phyloP scores from a whole-genome alignment of 2,329 filamentous ascomycete genomes.

The Fusarium domesticum region DNA sequence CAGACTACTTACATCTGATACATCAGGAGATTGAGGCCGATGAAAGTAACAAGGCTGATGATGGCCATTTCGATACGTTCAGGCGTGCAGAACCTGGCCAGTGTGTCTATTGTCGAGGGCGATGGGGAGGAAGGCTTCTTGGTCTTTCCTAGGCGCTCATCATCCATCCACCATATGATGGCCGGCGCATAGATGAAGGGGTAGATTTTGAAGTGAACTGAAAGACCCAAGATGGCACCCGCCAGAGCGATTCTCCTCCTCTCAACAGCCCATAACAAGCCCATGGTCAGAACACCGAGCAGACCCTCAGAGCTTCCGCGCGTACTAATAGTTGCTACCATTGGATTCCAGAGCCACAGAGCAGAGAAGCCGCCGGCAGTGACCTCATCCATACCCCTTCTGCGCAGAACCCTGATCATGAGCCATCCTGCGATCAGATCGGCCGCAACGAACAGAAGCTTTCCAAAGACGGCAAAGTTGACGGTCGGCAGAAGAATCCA shows the following conservation, averaged over 20 bases:
- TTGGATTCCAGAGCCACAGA: conserved; percentile 94
- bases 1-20: conserved; percentile 59
- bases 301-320: conserved; percentile 91
- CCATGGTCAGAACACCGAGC: conserved; percentile 78
- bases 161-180: conserved; percentile 77
- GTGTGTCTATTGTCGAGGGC: conserved; percentile 20
- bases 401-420: conserved; percentile 46
- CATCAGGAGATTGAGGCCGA: conserved; percentile 73
- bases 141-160: conserved; percentile 39
- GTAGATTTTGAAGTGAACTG: conserved; percentile 98
- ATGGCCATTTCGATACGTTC: conserved; percentile 57
- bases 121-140: conserved; percentile 3
- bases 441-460: conserved; percentile 77
- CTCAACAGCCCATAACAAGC: conserved; percentile 77
- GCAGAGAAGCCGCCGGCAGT: conserved; percentile 72
- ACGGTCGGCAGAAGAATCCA: conserved; percentile 83
- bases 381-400: conserved; percentile 45
- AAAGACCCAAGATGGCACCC: conserved; percentile 72
- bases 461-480: conserved; percentile 77
- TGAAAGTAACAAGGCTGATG: conserved; percentile 70
- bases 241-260: conserved; percentile 61
- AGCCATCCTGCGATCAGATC: conserved; percentile 85
- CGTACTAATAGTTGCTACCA: conserved; percentile 97
- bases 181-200: conserved; percentile 91
- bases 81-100: conserved; percentile 48